Base-by-base conservation (phyloP, 495 filamentous ascomycete species). In the Lasiosphaeria ovina region DNA sequence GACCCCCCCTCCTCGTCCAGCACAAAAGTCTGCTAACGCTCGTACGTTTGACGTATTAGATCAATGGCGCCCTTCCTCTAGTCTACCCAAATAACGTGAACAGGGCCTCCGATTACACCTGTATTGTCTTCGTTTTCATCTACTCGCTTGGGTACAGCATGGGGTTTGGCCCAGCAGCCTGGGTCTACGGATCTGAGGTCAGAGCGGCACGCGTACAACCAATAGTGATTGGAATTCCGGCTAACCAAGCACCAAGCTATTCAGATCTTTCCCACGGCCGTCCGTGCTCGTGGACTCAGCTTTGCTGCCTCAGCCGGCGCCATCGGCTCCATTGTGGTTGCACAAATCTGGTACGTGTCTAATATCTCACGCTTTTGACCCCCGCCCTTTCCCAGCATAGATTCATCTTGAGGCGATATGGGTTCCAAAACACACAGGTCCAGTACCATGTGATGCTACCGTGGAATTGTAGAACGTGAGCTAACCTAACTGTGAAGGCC, bases 141-240 rank as follows among this genome's bases (percentile, higher is more conserved):
- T 85, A 81, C 68, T 75, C 81, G 3, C 71, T 84, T 31, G 82
- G 81, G 0, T 84, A 81, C 63, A 82, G 79, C 36, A 76, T 84
- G 68, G 79, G 82, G 0, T 84, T 84, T 61, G 83, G 83, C 0
- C 80, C 82, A 0, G 75, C 81, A 3, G 74, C 82, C 0, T 85
- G 82, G 83, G 82, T 85, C 0, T 84, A 85, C 51, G 80, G 82
- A 2, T 77, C 82, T 0, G 83, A 85, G 73, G 79, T 82, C 59
- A 55, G 66, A 44, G 40, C 42, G 10, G 36, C 52, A 16, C 17
- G n/a, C 16, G 12, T 48, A 33, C 24, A 9, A 57, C 2, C n/a
- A 55, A 24, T 24, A 24, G 24, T 24, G 24, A 24, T 24, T 24
- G 24, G 24, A 24, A 24, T 2, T 24, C 24, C 24, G 32, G 35